A percentile compares a stretch with the other conserved stretches of the same genome.
Evolutionary conservation across 2,329 filamentous ascomycete species (phyloP).

Genomic region (Colletotrichum sp.): DNA sequence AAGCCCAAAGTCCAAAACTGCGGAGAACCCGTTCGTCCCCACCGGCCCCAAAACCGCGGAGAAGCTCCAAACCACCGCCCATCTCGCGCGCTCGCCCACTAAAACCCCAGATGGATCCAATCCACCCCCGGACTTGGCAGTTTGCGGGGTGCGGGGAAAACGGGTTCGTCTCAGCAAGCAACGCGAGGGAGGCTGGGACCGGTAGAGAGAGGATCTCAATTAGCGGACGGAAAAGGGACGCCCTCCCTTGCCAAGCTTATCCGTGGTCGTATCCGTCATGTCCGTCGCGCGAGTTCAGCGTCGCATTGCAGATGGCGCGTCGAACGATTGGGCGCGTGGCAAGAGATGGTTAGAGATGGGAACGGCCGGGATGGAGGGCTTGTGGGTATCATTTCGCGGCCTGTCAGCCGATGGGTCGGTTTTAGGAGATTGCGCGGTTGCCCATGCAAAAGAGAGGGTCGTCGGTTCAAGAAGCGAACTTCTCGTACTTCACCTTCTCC

Average conservation of each 20-base stretch:
- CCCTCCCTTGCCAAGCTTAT: not conserved
- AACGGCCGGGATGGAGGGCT: not conserved
- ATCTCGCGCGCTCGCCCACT: not conserved
- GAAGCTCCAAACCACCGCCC: not conserved
- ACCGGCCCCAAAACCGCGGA: not conserved
- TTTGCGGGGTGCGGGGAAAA: not conserved
- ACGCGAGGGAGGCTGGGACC: not conserved
- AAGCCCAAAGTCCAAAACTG: not conserved
- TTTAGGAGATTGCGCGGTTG: not conserved
- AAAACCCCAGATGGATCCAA: not conserved
- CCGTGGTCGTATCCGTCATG: not conserved
- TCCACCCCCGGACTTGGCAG: not conserved
- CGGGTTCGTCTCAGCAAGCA: not conserved
- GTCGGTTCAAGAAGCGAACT: not conserved
- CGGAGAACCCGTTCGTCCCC: not conserved
- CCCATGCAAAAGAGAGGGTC: not conserved
- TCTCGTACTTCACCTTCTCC: not conserved
- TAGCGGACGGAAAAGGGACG: not conserved
- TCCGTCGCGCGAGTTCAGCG: not conserved
- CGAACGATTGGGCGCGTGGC: not conserved
- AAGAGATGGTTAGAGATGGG: not conserved
- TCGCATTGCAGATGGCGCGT: not conserved
- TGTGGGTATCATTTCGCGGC: not conserved
- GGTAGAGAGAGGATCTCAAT: not conserved
- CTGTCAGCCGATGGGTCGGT: not conserved